Evolutionary conservation across 2,329 filamentous ascomycete species (phyloP), one percentile per base, ranked within the genome.

Genomic region (Helminthosporium solani): DNA sequence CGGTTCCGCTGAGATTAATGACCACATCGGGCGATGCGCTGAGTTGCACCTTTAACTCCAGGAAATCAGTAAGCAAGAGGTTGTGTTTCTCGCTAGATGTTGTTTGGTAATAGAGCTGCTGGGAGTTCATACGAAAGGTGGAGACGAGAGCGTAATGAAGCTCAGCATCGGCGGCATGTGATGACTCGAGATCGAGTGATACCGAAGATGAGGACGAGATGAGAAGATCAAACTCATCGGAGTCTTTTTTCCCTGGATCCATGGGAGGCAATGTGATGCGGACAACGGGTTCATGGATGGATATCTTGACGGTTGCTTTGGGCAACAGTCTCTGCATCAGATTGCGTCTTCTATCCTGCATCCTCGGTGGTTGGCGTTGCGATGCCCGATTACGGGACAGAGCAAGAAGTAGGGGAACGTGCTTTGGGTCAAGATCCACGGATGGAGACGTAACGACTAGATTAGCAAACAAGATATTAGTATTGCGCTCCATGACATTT

Each of bases 401-500:
- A 16, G 88, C 87, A 38, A 96, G 75, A 18, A 97, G 76, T 7
- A 96, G 78, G 2, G 94, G 92, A 14, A 99, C 76, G 73, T 97
- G 92, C 54, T 89, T 88, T 2, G 94, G 92, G 65, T 95, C 89
- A 27, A 99, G 77, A 67, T 99, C 94, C 40, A 97, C 77, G 0
- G 94, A 96, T 0, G 94, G 94, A 4, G 94, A 99, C 0, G 94
- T 99, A 49, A 97, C 84, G 37, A 99, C 92, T 5, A 95, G 84
- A 68, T 99, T 99, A 33, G 92, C 91, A 66, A 96, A 96, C 14
- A 99, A 77, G 31, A 99, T 94, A 65, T 99, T 99, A 39, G 90
- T 88, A 62, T 99, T 99, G 52, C 89, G 84, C 70, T 97, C 90
- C 55, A 87, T 86, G 30, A 82, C 85, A 56, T 86, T 86, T 46